These are phyloP conservation scores for Ammopiptanthus mongolicus DNA, from an alignment of 306 rosid genomes.

Conservation along the genomic window DNA sequence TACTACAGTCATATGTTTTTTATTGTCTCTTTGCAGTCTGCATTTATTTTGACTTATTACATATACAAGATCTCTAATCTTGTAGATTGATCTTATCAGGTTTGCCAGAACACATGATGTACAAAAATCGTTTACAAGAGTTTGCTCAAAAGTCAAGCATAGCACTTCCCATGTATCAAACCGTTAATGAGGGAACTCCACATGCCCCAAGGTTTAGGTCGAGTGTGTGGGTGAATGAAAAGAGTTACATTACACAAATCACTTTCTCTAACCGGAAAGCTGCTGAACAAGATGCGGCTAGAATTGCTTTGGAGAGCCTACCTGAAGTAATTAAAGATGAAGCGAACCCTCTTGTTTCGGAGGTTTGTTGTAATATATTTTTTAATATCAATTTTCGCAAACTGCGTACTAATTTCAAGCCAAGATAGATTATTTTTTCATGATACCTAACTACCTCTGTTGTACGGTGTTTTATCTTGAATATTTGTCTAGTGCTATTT, in stretches of 20 bases:
- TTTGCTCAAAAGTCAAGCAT: constrained; percentile 17
- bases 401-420: background rate
- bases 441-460: background rate
- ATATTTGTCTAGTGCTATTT: background rate
- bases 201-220: constrained; percentile 35
- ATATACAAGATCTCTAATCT: background rate
- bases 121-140: constrained; percentile 35
- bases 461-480: background rate
- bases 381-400: background rate
- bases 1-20: background rate
- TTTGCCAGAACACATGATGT: background rate
- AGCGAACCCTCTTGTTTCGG: constrained; percentile 15
- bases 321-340: constrained; percentile 20
- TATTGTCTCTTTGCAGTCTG: background rate
- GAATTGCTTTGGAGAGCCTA: constrained; percentile 32
- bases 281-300: constrained; percentile 56
- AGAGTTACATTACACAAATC: constrained; percentile 11
- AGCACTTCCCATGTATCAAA: constrained; percentile 30
- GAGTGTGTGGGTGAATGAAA: constrained; percentile 37
- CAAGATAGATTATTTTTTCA: background rate
- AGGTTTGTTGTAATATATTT: constrained; percentile 32
- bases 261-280: constrained; percentile 28
- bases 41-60: background rate
- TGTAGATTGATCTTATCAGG: constrained; percentile 8
- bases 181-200: constrained; percentile 27